Conservation (phyloP, 2,329 filamentous ascomycete species). For the Thielaviopsis populi region DNA sequence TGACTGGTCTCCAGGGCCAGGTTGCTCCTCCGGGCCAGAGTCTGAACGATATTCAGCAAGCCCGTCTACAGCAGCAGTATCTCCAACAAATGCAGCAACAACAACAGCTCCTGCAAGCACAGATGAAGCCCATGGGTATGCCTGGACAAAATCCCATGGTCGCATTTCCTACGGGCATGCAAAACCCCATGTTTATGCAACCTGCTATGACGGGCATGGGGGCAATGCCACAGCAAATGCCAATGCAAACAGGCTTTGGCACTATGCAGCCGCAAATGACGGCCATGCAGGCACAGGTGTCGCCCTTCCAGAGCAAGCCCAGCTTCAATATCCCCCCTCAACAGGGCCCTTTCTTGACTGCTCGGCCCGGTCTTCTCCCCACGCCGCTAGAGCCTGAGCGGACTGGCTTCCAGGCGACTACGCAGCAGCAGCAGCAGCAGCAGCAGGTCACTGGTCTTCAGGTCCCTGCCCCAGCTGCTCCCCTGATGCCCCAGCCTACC, state of each 20-base stretch:
- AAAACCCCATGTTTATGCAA: conserved; percentile 28
- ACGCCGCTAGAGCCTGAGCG: conserved; percentile 45
- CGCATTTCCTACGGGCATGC: conserved; percentile 25
- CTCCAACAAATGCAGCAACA: conserved; percentile 32
- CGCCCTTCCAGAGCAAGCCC: conserved; percentile 9
- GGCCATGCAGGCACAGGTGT: conserved; percentile 37
- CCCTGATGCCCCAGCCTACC: conserved; percentile 29
- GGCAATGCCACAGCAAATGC: conserved; percentile 26
- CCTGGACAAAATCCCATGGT: conserved; percentile 23
- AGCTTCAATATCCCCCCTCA: conserved; percentile 20
- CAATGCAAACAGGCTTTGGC: conserved; percentile 28
- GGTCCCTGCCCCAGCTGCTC: neutral
- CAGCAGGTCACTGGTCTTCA: conserved; percentile 20
- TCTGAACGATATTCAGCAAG: conserved; percentile 55
- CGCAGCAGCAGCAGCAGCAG: conserved; percentile 32
- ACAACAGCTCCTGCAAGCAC: conserved; percentile 26
- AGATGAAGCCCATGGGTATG: conserved; percentile 25
- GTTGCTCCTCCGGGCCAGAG: conserved; percentile 63
- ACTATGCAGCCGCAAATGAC: conserved; percentile 48
- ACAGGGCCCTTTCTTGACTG: conserved; percentile 13
- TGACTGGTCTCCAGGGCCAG: conserved; percentile 56
- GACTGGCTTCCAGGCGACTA: conserved; percentile 33
- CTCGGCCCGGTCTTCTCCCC: conserved; percentile 32
- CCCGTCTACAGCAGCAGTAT: conserved; percentile 48
- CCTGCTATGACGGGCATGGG: conserved; percentile 34